Evolutionary conservation across 208 protist species (phyloP), one percentile per base, ranked within the genome.

Genomic region (Wallacemonas sp.): DNA sequence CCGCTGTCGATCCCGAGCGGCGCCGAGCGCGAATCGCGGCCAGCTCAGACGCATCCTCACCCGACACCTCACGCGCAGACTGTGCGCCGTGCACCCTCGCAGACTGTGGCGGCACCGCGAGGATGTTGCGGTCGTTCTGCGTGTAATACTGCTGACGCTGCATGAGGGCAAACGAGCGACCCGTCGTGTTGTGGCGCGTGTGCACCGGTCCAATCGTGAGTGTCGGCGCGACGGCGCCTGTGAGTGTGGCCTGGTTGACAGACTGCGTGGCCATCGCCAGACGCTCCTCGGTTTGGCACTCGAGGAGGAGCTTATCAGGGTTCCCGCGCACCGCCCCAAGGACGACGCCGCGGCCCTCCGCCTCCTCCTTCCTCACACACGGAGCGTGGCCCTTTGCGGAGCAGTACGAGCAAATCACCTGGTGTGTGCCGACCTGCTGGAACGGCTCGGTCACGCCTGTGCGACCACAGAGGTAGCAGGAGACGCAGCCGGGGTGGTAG

Each of bases 81-180:
- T 43, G 11, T 29, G 46, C 56, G 9, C 23, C 27, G 54, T 44
- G 5, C 23, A 34, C 3, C 48, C 2, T 24, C 5, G n/a, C 21
- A 29, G n/a, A 14, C 44, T 36, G n/a, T 11, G 39, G 36, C 32
- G 12, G 9, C 24, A 6, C 33, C 26, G 48, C 76, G 2, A 87
- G 56, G 57, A 95, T 60, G 55, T 95, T 95, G 52, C 77, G 76
- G 54, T 95, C 89, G 64, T 85, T 95, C 76, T 92, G 86, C 23
- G 89, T 91, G 65, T 91, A 95, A 70, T 93, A 92, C 75, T 91
- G 86, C 57, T 95, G 89, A 6, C 89, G 78, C 61, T 91, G 78
- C 72, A 95, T 84, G 33, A 95, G 71, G 16, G 63, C 70, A 44
- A 88, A 81, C 11, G 65, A 77, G 16, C 78, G 75, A 0, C 24